phyloP scores from a whole-genome alignment of 179 eudicot species.

The Sideroxylon spinosum region DNA sequence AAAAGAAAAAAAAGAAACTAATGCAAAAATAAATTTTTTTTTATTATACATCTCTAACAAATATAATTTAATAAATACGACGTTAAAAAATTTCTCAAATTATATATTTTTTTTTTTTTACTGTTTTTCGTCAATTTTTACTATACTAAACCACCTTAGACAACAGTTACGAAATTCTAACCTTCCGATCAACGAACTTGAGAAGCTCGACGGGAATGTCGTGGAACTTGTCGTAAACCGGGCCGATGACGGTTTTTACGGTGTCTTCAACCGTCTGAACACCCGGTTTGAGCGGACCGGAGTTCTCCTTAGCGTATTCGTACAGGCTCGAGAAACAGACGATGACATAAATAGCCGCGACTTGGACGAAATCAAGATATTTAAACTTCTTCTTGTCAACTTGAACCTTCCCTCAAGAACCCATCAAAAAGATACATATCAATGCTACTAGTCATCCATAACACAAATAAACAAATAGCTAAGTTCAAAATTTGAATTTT shows the following conservation, averaged over 20 bases:
- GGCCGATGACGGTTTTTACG: constrained; percentile 42
- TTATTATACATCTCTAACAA: too few species aligned
- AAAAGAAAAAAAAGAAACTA: too few species aligned
- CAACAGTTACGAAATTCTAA: not conserved
- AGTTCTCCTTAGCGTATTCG: constrained; percentile 42
- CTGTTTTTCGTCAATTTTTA: too few species aligned
- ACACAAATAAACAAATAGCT: not conserved
- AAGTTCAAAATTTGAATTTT: too few species aligned
- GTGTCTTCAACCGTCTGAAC: constrained; percentile 45
- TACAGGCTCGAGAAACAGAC: constrained; percentile 38
- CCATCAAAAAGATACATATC: not conserved
- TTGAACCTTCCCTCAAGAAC: constrained; percentile 4
- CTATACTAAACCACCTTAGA: too few species aligned
- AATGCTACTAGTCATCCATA: not conserved
- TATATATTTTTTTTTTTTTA: too few species aligned
- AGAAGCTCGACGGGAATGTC: constrained; percentile 45
- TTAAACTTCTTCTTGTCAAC: constrained; percentile 28
- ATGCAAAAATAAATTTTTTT: too few species aligned
- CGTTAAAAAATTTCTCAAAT: too few species aligned
- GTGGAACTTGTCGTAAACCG: constrained; percentile 47
- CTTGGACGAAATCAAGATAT: constrained; percentile 31
- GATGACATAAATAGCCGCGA: constrained; percentile 28
- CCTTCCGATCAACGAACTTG: constrained; percentile 55
- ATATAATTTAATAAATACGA: too few species aligned
- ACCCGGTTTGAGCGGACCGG: constrained; percentile 46